Evolutionary conservation across 2,329 filamentous ascomycete species (phyloP), one percentile per base, ranked within the genome.

Genomic region (Pseudodiploospora longispora): DNA sequence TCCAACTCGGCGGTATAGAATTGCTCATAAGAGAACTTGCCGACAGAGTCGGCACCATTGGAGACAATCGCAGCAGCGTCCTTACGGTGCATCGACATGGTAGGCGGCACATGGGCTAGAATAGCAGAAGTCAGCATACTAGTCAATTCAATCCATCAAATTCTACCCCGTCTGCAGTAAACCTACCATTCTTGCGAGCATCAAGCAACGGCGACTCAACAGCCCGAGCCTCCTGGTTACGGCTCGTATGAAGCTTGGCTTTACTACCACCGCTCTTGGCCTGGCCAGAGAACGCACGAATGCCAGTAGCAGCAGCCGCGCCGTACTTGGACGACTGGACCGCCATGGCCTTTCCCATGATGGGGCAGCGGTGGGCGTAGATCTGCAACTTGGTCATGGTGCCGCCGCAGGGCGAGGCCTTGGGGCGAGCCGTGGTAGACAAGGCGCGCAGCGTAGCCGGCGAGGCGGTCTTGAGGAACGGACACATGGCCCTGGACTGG

Each of bases 341-440:
- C 49, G 88, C 86, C 64, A 98, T 80, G 36, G 93, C 93, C 76
- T 96, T 95, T 66, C 90, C 91, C 93, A 98, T 98, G 67, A 98
- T 85, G 47, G 93, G 93, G 78, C 93, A 98, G 66, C 91, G 88
- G 62, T 89, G 84, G 59, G 88, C 93, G 60, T 95, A 82, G 55
- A 93, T 81, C 74, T 97, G 93, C 59, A 98, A 78, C 71, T 95
- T 97, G 60, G 89, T 95, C 81, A 97, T 95, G 68, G 87, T 88
- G 59, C 90, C 88, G 54, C 90, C 91, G 59, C 89, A 86, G 46
- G 83, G 84, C 43, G 85, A 85, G 33, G 61, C 75, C 63, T 80
- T 78, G 55, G 78, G 61, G 69, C 81, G 67, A 70, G 72, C 81
- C 43, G 85, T 76, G 47, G 84, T 88, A 40, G 86, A 94, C 61